Conservation (phyloP, 306 rosid genomes). For the Canavalia ensiformis region DNA sequence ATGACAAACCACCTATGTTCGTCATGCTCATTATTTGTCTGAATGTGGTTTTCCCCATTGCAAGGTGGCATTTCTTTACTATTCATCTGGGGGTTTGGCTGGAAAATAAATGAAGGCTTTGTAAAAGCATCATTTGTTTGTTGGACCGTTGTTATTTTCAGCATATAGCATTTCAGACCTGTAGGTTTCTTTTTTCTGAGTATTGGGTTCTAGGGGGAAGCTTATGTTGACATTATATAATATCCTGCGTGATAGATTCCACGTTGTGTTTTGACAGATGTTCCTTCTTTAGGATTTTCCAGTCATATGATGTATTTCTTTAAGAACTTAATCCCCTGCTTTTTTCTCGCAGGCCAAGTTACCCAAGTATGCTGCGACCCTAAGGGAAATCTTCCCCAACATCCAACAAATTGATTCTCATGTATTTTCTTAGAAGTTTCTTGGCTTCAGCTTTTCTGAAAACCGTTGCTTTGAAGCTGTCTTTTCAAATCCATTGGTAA, state of each 20-base stretch:
- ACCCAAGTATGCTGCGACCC: constrained; percentile 59
- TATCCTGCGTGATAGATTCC: constrained; percentile 18
- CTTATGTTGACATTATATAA: neutral
- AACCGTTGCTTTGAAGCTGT: constrained; percentile 35
- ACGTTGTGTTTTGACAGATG: constrained; percentile 6
- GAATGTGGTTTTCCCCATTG: constrained; percentile 30
- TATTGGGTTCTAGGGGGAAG: neutral
- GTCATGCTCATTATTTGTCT: constrained; percentile 12
- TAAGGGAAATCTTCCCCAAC: constrained; percentile 73
- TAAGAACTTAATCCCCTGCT: constrained; percentile 36
- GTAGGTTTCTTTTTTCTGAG: neutral
- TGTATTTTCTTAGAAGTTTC: constrained; percentile 62
- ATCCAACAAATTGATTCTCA: constrained; percentile 81
- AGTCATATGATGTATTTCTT: constrained; percentile 39
- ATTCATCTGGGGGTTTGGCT: neutral
- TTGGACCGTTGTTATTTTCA: constrained; percentile 20
- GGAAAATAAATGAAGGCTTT: constrained; percentile 22
- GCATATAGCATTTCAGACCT: neutral
- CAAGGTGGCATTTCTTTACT: constrained; percentile 27
- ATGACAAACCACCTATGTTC: neutral
- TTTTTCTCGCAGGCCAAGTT: constrained; percentile 75
- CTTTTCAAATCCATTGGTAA: constrained; percentile 43
- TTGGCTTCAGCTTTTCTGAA: constrained; percentile 30
- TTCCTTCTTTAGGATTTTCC: constrained; percentile 7
- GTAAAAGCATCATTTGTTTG: constrained; percentile 4